Evolutionary conservation across 257 asterid species (phyloP), one percentile per base, ranked within the genome.

Genomic region (Thymus quinquecostatus): DNA sequence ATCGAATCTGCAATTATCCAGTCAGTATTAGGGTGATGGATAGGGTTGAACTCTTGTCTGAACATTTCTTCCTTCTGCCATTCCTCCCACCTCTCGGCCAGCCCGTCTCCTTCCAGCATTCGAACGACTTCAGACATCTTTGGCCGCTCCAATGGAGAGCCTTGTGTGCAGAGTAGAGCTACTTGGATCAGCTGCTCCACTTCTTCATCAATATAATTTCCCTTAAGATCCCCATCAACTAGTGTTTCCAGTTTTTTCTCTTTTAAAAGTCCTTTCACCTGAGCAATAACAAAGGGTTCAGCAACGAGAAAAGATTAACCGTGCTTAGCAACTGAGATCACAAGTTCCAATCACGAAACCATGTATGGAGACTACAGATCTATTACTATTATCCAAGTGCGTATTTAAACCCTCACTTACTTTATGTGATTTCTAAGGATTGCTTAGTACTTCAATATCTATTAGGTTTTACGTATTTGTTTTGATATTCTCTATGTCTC

Each of bases 71-170:
- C 96, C 83, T 86, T 86, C 74, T 92, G 96, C 98, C 98, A 92
- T 66, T 92, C 98, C 44, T 89, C 98, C 98, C 98, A 89, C 76
- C 92, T 85, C 90, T 92, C 96, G 0, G 96, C 94, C 78, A 89
- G 65, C 44, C 98, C 96, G 50, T 89, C 96, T 3, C 98, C 98
- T 77, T 92, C 94, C 3, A 89, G 94, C 96, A 93, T 93, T 74
- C 96, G 77, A 13, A 93, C 96, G 2, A 93, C 96, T 44, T 89
- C 96, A 0, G 96, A 91, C 98, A 93, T 93, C 78, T 88, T 93
- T 34, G 97, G 98, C 43, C 96, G 92, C 73, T 91, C 92, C 74
- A 51, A 48, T 2, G 96, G 90, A 10, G 89, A 79, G 47, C 86
- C 73, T 77, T 80, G 89, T 0, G 98, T 83, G 85, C 97, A 91